Percentiles rank a stretch among this genome's conserved stretches.
Conservation (phyloP, 2,329 filamentous ascomycete genomes). For the Exophiala mesophila region DNA sequence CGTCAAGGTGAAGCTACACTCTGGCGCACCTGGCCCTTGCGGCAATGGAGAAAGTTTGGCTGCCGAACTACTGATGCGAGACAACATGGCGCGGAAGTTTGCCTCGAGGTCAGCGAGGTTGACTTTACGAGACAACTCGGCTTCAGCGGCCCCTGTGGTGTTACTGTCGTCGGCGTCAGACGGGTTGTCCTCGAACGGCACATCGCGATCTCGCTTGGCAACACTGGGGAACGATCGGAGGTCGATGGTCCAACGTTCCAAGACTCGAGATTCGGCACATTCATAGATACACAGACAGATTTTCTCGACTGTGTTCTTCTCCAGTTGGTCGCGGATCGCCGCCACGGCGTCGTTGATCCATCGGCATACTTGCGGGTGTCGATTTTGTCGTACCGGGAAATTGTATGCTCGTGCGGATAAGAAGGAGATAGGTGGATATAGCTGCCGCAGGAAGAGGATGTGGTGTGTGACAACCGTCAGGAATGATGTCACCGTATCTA, state of each 20-base stretch:
- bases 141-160: constrained; percentile 30
- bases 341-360: constrained; percentile 80
- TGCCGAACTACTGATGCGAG: constrained; percentile 38
- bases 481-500: constrained; percentile 66
- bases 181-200: constrained; percentile 36
- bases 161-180: constrained; percentile 26
- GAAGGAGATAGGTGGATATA: constrained; percentile 77
- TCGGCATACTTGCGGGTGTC: constrained; percentile 76
- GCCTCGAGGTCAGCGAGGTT: constrained; percentile 42
- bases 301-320: constrained; percentile 52
- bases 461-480: constrained; percentile 79
- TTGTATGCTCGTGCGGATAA: constrained; percentile 76
- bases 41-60: constrained; percentile 28
- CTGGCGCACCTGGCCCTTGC: constrained; percentile 24
- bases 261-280: constrained; percentile 45
- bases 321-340: constrained; percentile 65
- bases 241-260: constrained; percentile 59
- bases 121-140: constrained; percentile 30
- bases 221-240: constrained; percentile 53
- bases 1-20: constrained; percentile 47
- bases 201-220: constrained; percentile 41
- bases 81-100: constrained; percentile 45
- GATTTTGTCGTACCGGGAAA: constrained; percentile 75
- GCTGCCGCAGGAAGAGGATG: constrained; percentile 72
- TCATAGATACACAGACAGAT: constrained; percentile 55